These are phyloP conservation scores for Austroboletus festivus DNA, from an alignment of 768 basidiomycete species.

Conservation along the genomic window DNA sequence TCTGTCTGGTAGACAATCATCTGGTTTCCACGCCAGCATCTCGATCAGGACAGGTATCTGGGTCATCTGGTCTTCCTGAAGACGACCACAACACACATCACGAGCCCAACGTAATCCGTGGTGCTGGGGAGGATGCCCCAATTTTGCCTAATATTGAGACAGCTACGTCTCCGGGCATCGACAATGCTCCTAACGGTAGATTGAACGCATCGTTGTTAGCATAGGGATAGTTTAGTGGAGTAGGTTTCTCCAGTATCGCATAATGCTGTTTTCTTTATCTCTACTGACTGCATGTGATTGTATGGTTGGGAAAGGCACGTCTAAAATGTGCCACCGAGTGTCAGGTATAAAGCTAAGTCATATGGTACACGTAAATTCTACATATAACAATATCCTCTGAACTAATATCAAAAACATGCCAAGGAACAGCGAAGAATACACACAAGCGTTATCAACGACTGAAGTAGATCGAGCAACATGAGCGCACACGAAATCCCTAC, in stretches of 20 bases:
- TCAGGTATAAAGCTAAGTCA: constrained; percentile 13
- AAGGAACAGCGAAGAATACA: constrained; percentile 15
- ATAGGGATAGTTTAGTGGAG: not conserved
- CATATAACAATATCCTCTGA: constrained; percentile 23
- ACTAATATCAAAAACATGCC: constrained; percentile 5
- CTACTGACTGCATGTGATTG: not conserved
- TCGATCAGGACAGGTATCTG: constrained; percentile 3
- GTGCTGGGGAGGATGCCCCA: constrained; percentile 2
- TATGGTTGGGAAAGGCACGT: constrained; percentile 4
- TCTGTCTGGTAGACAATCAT: constrained; percentile 39
- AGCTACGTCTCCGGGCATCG: not conserved
- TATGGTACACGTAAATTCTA: constrained; percentile 27
- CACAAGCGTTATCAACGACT: constrained; percentile 14
- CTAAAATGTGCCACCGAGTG: constrained; percentile 5
- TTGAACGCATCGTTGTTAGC: not conserved
- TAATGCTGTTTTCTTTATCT: not conserved
- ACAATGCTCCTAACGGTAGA: constrained; percentile 2
- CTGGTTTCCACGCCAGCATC: constrained; percentile 21
- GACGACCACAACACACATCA: too few species aligned
- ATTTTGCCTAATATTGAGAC: not conserved
- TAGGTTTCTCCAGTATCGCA: not conserved
- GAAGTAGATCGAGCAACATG: constrained; percentile 18
- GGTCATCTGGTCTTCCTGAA: constrained; percentile 1
- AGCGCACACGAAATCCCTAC: constrained; percentile 13
- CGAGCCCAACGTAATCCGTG: too few species aligned